phyloP scores from a whole-genome alignment of 768 basidiomycete genomes.

The Collybia mongolica region DNA sequence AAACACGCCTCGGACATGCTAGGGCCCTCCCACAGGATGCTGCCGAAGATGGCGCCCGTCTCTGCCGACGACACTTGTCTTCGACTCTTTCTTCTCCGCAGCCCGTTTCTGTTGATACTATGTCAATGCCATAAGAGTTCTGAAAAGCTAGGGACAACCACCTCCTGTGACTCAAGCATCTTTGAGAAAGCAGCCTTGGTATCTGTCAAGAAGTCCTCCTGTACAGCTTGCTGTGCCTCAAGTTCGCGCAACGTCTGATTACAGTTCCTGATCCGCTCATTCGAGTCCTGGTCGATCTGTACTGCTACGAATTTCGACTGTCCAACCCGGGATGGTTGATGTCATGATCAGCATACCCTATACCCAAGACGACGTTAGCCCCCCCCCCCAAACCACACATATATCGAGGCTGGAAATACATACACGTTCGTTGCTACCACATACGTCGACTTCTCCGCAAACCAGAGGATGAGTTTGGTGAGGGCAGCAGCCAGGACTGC shows the following conservation, averaged over 20 bases:
- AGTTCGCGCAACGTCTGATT: conserved; percentile 90
- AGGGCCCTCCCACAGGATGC: conserved; percentile 93
- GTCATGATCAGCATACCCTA: conserved; percentile 98
- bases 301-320: conserved; percentile 93
- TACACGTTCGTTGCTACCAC: conserved; percentile 59
- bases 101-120: conserved; percentile 68
- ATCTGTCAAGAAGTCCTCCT: conserved; percentile 78
- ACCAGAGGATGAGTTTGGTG: conserved; percentile 89
- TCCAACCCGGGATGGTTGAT: conserved; percentile 92
- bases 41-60: conserved; percentile 97
- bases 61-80: conserved; percentile 95
- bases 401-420: conserved; percentile 8
- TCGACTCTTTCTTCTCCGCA: conserved; percentile 85
- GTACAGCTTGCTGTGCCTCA: conserved; percentile 51
- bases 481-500: conserved; percentile 86
- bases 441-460: conserved; percentile 52
- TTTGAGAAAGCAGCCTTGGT: conserved; percentile 90
- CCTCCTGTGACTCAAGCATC: conserved; percentile 97
- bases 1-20: conserved; percentile 88
- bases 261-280: conserved; percentile 94
- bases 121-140: background rate
- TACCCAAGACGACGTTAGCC: background rate
- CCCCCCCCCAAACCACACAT: background rate
- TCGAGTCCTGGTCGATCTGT: conserved; percentile 98
- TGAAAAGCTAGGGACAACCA: conserved; percentile 22